Evolutionary conservation across 2,329 filamentous ascomycete genomes (phyloP), one percentile per base, ranked within the genome.

Genomic region (Fusarium sp.): DNA sequence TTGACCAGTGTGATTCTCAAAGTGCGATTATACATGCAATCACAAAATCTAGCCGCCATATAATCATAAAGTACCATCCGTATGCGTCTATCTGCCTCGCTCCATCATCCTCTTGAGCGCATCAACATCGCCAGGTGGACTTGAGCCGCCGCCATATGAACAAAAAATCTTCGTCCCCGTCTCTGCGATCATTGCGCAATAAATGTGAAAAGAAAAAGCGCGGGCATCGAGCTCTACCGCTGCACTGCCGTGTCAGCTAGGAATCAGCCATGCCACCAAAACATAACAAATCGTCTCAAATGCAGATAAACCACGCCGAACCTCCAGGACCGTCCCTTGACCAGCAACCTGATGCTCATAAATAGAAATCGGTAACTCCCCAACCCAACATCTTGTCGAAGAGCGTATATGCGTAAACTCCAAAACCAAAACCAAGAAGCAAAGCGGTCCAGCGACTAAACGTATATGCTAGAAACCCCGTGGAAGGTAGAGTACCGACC

Each of bases 361-460:
- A 70, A 55, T 67, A 71, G 49, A 71, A 65, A 58, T 69, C 64
- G 61, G 70, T 55, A 70, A 66, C 65, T 73, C 72, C 70, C 65
- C 64, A 66, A 64, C 63, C 65, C 63, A 62, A 67, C 55, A 41
- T 69, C 69, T 65, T 71, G 62, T 69, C 65, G 57, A 65, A 67
- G 66, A 70, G 63, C 70, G 59, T 75, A 40, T 70, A 72, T 73
- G 65, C 68, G 60, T 60, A 72, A 75, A 75, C 73, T 74, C 74
- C 73, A 65, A 60, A 62, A 65, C 63, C 65, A 65, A 67, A 75
- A 71, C 46, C 60, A 62, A 62, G 64, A 69, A 67, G 54, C 45
- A 70, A 63, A 55, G 25, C 53, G 34, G 55, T 58, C 43, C 55
- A 27, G 56, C 57, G 45, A 47, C 30, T 60, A 47, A 67, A 67